Evolutionary conservation across 2,329 filamentous ascomycete species (phyloP).

Genomic region (Laburnicola sp.): DNA sequence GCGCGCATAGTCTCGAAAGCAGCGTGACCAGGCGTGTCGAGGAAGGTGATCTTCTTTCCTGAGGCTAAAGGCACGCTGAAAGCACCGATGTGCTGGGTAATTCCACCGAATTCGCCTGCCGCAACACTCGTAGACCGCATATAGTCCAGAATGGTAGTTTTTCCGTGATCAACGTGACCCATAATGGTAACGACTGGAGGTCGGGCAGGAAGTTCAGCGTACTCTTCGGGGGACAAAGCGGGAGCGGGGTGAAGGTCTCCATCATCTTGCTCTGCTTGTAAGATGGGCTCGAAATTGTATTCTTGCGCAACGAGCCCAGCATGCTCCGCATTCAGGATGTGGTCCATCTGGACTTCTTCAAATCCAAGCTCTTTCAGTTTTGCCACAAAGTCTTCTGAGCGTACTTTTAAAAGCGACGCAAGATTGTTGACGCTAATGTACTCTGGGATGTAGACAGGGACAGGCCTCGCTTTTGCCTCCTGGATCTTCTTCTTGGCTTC

Average conservation of each 20-base stretch:
- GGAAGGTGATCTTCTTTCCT: constrained; percentile 90
- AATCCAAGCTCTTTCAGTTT: constrained; percentile 90
- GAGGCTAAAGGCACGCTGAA: constrained; percentile 84
- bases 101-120: constrained; percentile 90
- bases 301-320: constrained; percentile 88
- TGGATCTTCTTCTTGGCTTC: constrained; percentile 42
- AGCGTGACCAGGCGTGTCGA: constrained; percentile 94
- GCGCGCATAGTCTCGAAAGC: constrained; percentile 96
- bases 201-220: constrained; percentile 67
- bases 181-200: constrained; percentile 98
- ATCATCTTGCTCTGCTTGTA: constrained; percentile 64
- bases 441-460: constrained; percentile 75
- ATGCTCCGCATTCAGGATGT: constrained; percentile 87
- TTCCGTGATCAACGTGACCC: constrained; percentile 98
- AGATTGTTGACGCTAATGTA: constrained; percentile 88
- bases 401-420: constrained; percentile 72
- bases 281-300: constrained; percentile 85
- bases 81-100: constrained; percentile 97
- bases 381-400: constrained; percentile 68
- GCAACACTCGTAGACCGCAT: constrained; percentile 90
- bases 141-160: constrained; percentile 94
- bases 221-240: constrained; percentile 59
- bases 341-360: constrained; percentile 78
- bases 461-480: constrained; percentile 33
- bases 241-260: constrained; percentile 71